Base-by-base conservation (phyloP, 768 basidiomycete species). In the Phallus indusiatus region DNA sequence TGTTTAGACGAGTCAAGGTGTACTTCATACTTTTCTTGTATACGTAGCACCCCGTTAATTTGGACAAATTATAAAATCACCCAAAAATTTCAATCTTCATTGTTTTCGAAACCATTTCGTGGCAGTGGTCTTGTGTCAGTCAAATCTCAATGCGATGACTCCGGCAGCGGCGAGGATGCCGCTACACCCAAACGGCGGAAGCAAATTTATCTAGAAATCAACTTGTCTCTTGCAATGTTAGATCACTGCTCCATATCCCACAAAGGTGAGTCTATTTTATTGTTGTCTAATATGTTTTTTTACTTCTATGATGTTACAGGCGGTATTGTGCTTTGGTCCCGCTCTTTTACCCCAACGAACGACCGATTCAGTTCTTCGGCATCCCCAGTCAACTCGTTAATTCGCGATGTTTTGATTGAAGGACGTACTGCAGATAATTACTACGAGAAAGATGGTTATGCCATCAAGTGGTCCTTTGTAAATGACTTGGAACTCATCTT, bases 401-500 rank as follows among this genome's bases (percentile, higher is more conserved):
- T 95, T 64, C 84, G 87, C 47, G 90, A 94, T 63, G 90, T 90
- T 4, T 79, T 98, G 57, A 95, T 97, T 66, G 94, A 97, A 68
- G 90, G 93, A 24, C 81, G 88, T 14, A 84, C 84, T 8, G 70
- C 88, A 0, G 90, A 90, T 60, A 82, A 89, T 61, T 87, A 82
- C 62, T 94, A 91, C 69, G 94, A 95, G 73, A 93, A 85, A 70
- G 94, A 95, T 65, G 94, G 94, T 1, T 95, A 93, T 65, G 87
- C 92, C 24, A 84, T 97, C 55, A 87, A 86, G 70, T 97, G 95
- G 94, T 85, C 91, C 0, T 90, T 94, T 66, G 86, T 90, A 33
- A 99, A 99, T 69, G 93, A 94, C 62, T 78, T 98, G 49, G 95
- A 95, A 62, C 80, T 99, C 65, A 94, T 98, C 57, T 98, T 99